Percentiles rank a stretch among this genome's conserved stretches.
These are phyloP conservation scores for Penicillium sp. DNA, from an alignment of 2,329 filamentous ascomycete species.

Conservation along the genomic window DNA sequence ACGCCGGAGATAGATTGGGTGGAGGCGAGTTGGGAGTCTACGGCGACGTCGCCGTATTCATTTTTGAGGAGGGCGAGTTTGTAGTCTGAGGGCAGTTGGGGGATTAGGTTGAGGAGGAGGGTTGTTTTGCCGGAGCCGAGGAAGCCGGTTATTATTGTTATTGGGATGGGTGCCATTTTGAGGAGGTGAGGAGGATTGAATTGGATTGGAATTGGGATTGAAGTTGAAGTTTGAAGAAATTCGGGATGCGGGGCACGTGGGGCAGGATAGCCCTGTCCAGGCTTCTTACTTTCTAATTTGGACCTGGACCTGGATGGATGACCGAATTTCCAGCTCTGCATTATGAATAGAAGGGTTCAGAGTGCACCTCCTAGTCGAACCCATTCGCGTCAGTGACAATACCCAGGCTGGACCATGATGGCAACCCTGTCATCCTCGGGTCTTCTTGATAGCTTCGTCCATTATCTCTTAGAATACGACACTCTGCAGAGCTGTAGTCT, in stretches of 20 bases:
- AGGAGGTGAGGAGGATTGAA: too few species aligned
- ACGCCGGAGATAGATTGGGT: conserved; percentile 81
- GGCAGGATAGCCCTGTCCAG: not conserved
- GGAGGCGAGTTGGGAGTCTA: conserved; percentile 86
- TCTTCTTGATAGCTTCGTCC: too few species aligned
- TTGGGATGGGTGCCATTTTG: conserved; percentile 66
- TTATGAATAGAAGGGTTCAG: too few species aligned
- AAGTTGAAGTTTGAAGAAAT: not conserved
- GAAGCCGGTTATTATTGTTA: conserved; percentile 95
- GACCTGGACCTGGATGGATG: too few species aligned
- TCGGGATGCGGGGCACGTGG: not conserved
- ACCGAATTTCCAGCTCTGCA: too few species aligned
- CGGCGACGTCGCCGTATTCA: conserved; percentile 90
- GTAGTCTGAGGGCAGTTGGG: conserved; percentile 82
- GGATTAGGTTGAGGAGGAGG: conserved; percentile 86
- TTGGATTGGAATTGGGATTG: not conserved
- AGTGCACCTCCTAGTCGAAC: too few species aligned
- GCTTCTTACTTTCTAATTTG: too few species aligned
- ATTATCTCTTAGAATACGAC: too few species aligned
- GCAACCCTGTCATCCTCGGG: too few species aligned
- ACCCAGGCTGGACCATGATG: too few species aligned
- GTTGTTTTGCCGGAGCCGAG: conserved; percentile 95
- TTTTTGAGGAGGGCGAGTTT: conserved; percentile 94
- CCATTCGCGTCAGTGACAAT: too few species aligned
- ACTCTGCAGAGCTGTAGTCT: not conserved